Evolutionary conservation across 2,329 filamentous ascomycete species (phyloP).

Genomic region (Aspergillus sp.): DNA sequence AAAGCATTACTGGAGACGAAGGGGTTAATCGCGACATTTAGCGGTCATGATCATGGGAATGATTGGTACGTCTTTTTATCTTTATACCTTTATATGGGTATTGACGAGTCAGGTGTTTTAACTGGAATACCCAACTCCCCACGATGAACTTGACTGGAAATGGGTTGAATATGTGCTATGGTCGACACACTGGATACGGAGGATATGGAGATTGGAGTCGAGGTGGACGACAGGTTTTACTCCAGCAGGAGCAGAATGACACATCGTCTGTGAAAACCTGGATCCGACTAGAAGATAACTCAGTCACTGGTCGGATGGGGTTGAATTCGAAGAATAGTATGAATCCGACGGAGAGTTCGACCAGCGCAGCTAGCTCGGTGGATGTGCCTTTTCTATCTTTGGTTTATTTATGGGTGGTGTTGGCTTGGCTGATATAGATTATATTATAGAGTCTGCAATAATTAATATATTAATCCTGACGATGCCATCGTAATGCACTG

Average conservation of each 20-base stretch:
- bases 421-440: not conserved
- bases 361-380: no score
- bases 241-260: constrained; percentile 42
- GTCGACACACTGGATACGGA: constrained; percentile 65
- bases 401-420: no score
- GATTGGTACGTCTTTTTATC: constrained; percentile 51
- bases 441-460: not conserved
- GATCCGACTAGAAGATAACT: constrained; percentile 56
- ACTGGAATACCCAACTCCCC: constrained; percentile 27
- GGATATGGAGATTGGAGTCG: constrained; percentile 64
- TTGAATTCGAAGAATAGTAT: constrained; percentile 46
- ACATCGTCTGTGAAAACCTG: constrained; percentile 51
- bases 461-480: not conserved
- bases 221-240: constrained; percentile 53
- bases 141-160: constrained; percentile 35
- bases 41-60: constrained; percentile 63
- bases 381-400: no score
- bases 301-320: constrained; percentile 47
- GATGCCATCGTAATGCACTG: constrained; percentile 10
- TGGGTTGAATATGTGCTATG: constrained; percentile 51
- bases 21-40: constrained; percentile 56
- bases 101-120: constrained; percentile 34
- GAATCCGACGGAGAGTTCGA: no score
- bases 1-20: constrained; percentile 51
- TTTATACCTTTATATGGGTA: constrained; percentile 11